Conservation (phyloP, 192 early-diverging fungal genomes). For the Linnemannia exigua region DNA sequence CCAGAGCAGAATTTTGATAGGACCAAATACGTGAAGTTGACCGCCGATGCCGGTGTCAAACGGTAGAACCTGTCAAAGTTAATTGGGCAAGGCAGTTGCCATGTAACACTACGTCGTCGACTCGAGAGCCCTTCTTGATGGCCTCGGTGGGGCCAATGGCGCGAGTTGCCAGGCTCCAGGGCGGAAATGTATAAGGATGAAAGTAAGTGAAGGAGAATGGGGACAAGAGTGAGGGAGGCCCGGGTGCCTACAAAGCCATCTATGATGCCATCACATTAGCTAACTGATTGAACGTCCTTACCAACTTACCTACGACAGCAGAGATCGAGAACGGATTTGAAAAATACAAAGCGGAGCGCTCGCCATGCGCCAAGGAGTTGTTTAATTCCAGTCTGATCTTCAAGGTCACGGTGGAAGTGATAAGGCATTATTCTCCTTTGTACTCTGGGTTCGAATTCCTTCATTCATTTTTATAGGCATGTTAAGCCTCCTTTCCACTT, state of each 20-base stretch:
- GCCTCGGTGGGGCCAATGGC: neutral
- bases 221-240: too few species aligned
- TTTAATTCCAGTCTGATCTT: slow-evolving; percentile 16
- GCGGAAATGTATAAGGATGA: too few species aligned
- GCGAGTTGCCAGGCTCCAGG: too few species aligned
- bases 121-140: neutral
- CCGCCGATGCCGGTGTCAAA: neutral
- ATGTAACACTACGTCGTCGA: slow-evolving; percentile 7
- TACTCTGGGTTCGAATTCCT: neutral
- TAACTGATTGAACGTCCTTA: neutral
- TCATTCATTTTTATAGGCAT: neutral
- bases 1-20: slow-evolving; percentile 15
- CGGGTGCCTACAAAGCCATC: neutral
- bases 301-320: neutral
- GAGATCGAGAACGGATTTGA: slow-evolving; percentile 11
- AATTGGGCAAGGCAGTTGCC: slow-evolving; percentile 12
- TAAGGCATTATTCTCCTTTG: neutral
- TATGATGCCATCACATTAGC: slow-evolving; percentile 14
- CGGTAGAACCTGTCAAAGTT: slow-evolving; percentile 15
- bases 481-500: too few species aligned
- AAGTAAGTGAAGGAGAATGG: too few species aligned
- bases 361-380: slow-evolving; percentile 7
- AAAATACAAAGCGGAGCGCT: slow-evolving; percentile 10
- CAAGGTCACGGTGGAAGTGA: neutral
- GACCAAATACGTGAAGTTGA: slow-evolving; percentile 10